Percentiles rank a stretch among this genome's conserved stretches.
These are phyloP conservation scores for Solanum acaule DNA, from an alignment of 257 asterid genomes.

Conservation along the genomic window DNA sequence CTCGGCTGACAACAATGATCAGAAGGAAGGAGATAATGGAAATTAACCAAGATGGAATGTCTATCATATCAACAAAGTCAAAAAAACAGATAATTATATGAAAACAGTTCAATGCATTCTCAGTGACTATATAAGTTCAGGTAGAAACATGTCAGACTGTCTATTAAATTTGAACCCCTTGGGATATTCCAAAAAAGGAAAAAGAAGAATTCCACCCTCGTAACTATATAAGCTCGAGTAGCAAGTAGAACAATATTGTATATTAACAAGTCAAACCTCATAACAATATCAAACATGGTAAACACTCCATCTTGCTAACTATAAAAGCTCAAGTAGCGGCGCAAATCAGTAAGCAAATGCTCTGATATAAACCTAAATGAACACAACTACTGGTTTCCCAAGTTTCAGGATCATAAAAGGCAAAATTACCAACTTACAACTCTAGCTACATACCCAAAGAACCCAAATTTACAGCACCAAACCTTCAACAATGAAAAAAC, in stretches of 20 bases:
- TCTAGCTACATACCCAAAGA: not conserved
- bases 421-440: not conserved
- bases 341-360: not conserved
- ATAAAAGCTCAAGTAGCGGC: not conserved
- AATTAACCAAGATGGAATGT: not conserved
- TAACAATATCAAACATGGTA: not conserved
- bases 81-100: not conserved
- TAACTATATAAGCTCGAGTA: not conserved
- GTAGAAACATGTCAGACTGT: not conserved
- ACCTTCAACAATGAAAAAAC: not conserved
- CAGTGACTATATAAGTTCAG: not conserved
- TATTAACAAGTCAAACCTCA: not conserved
- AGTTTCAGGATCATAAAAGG: not conserved
- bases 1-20: not conserved
- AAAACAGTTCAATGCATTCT: not conserved
- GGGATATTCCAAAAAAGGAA: not conserved
- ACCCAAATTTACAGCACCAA: not conserved
- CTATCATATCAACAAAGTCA: not conserved
- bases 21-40: not conserved
- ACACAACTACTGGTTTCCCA: not conserved
- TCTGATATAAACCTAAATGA: not conserved
- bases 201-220: not conserved
- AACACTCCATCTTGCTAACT: not conserved
- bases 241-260: not conserved
- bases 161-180: not conserved